A percentile compares a stretch with the other conserved stretches of the same genome.
Evolutionary conservation across 1,284 basidiomycete genomes (phyloP).

Genomic region (Cryptococcus amylolentus): DNA sequence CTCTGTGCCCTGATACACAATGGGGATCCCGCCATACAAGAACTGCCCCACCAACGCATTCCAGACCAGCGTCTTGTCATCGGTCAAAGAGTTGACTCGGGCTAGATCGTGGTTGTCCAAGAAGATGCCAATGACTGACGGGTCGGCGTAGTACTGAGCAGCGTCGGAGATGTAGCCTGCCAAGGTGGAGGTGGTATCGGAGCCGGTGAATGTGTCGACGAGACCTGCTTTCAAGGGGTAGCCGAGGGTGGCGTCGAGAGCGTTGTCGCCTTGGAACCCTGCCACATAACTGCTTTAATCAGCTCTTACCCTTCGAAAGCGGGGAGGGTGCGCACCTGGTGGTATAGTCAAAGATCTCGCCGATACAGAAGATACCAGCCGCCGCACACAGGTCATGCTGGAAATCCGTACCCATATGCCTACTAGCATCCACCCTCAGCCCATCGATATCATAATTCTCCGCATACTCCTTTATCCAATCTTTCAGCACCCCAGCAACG

Average conservation of each 20-base stretch:
- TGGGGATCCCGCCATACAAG: conserved; percentile 60
- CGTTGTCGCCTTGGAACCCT: conserved; percentile 22
- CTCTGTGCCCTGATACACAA: conserved; percentile 64
- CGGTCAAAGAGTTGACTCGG: conserved; percentile 61
- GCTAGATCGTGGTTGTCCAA: conserved; percentile 75
- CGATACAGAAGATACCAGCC: conserved; percentile 74
- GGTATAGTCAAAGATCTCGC: conserved; percentile 64
- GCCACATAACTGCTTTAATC: no score
- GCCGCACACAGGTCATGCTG: conserved; percentile 57
- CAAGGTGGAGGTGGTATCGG: conserved; percentile 57
- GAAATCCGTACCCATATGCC: conserved; percentile 51
- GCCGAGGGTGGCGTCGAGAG: conserved; percentile 39
- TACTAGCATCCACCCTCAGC: conserved; percentile 65
- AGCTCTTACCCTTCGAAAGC: no score
- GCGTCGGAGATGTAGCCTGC: conserved; percentile 56
- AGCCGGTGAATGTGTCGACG: conserved; percentile 13
- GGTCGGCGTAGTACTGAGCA: conserved; percentile 52
- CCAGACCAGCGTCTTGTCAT: conserved; percentile 36
- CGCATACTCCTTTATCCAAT: conserved; percentile 62
- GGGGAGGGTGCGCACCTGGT: no score
- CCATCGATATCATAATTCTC: conserved; percentile 58
- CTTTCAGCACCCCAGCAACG: conserved; percentile 57
- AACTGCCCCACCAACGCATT: conserved; percentile 64
- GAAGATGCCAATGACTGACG: conserved; percentile 65
- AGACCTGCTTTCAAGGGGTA: conserved; percentile 31